These are phyloP conservation scores for Cryphonectria carpinicola DNA, from an alignment of 2,329 filamentous ascomycete genomes.

Conservation along the genomic window DNA sequence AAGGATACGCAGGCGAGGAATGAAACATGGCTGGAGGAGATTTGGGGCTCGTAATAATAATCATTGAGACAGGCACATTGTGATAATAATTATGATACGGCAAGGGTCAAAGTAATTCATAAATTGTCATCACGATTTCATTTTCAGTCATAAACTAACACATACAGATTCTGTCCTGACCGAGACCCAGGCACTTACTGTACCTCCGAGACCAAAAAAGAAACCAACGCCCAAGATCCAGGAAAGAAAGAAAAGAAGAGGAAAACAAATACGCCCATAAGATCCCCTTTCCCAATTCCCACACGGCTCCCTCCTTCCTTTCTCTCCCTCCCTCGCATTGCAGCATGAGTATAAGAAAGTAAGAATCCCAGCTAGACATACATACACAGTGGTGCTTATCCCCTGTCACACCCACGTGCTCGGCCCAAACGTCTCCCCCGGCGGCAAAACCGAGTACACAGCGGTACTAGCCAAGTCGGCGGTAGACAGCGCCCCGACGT, in stretches of 20 bases:
- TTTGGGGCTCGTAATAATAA: background rate
- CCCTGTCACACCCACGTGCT: conserved; percentile 47
- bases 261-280: background rate
- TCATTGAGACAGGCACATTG: background rate
- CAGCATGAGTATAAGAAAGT: background rate
- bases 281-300: too few species aligned
- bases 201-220: background rate
- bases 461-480: conserved; percentile 50
- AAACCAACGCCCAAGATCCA: background rate
- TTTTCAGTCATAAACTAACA: background rate
- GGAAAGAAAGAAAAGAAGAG: background rate
- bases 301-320: too few species aligned
- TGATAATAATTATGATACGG: background rate
- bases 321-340: too few species aligned
- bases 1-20: too few species aligned
- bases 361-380: background rate
- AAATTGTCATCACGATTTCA: background rate
- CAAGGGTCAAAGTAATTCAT: background rate
- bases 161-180: background rate
- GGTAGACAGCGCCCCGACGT: conserved; percentile 51
- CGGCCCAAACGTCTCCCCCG: conserved; percentile 57
- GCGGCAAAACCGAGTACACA: conserved; percentile 45
- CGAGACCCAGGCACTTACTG: background rate
- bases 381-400: background rate
- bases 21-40: too few species aligned